Evolutionary conservation across 2,329 filamentous ascomycete genomes (phyloP).

Genomic region (Camptophora hylomeconis): DNA sequence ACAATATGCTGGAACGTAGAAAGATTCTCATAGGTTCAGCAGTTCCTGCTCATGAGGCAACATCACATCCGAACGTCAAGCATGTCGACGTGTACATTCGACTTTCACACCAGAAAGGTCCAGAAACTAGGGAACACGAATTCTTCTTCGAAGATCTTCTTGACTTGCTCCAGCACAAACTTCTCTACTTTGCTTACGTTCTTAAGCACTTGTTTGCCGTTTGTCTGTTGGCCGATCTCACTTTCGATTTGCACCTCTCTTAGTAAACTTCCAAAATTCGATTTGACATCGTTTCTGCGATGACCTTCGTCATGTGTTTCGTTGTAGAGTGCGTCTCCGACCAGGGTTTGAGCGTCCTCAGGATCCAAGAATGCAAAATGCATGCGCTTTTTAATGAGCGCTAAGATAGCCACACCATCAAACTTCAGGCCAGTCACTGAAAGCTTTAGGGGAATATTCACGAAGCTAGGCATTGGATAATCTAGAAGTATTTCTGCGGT

Average conservation of each 20-base stretch:
- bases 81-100: too few relatives aligned
- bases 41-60: too few relatives aligned
- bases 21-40: too few relatives aligned
- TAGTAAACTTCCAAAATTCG: slow-evolving; percentile 53
- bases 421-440: slow-evolving; percentile 93
- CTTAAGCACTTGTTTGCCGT: slow-evolving; percentile 87
- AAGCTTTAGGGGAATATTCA: slow-evolving; percentile 84
- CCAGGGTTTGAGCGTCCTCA: slow-evolving; percentile 70
- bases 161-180: slow-evolving; percentile 91
- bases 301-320: slow-evolving; percentile 21
- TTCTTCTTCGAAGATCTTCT: slow-evolving; percentile 95
- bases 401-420: slow-evolving; percentile 84
- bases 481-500: slow-evolving; percentile 93
- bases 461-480: slow-evolving; percentile 97
- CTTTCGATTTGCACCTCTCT: slow-evolving; percentile 94
- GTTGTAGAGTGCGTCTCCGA: slow-evolving; percentile 36
- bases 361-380: slow-evolving; percentile 92
- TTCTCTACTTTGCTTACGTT: slow-evolving; percentile 98
- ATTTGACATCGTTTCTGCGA: slow-evolving; percentile 11
- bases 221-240: slow-evolving; percentile 86
- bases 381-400: slow-evolving; percentile 75
- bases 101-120: slow-evolving; percentile 72
- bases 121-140: slow-evolving; percentile 98
- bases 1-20: not conserved
- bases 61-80: too few relatives aligned